Percentiles rank a stretch among this genome's conserved stretches.
These are phyloP conservation scores for Corchorus capsularis DNA, from an alignment of 345 rosid genomes.

Conservation along the genomic window DNA sequence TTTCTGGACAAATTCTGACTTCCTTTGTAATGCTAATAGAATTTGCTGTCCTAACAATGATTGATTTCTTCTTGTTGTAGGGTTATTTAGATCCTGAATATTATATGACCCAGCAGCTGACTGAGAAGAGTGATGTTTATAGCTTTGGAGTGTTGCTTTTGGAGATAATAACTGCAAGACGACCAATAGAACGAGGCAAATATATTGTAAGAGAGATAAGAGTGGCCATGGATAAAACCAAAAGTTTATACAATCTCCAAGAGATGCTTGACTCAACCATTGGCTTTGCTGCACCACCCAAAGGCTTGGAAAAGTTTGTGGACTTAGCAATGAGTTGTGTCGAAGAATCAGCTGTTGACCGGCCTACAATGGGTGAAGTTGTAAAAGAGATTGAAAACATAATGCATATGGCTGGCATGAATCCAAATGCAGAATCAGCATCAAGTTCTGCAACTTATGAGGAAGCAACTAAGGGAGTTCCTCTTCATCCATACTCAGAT, in stretches of 20 bases:
- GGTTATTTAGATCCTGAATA: slow-evolving; percentile 95
- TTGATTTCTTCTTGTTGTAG: slow-evolving; percentile 33
- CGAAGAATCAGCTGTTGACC: slow-evolving; percentile 51
- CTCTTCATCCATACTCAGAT: slow-evolving; percentile 43
- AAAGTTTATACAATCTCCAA: slow-evolving; percentile 58
- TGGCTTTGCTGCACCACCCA: slow-evolving; percentile 42
- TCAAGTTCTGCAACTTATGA: slow-evolving; percentile 54
- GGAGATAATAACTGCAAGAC: slow-evolving; percentile 70
- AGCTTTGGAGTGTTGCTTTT: slow-evolving; percentile 88
- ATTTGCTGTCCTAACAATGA: not conserved
- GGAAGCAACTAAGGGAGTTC: slow-evolving; percentile 35
- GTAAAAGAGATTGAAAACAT: slow-evolving; percentile 75
- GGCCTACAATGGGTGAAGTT: slow-evolving; percentile 81
- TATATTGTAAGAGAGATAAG: slow-evolving; percentile 84
- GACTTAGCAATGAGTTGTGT: slow-evolving; percentile 69
- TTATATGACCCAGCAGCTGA: slow-evolving; percentile 87
- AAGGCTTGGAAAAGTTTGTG: slow-evolving; percentile 62
- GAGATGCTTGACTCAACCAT: slow-evolving; percentile 67
- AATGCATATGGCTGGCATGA: slow-evolving; percentile 61
- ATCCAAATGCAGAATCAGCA: slow-evolving; percentile 57
- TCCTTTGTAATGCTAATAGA: not conserved
- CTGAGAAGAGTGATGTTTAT: slow-evolving; percentile 93
- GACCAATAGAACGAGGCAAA: slow-evolving; percentile 76
- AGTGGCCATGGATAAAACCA: slow-evolving; percentile 54
- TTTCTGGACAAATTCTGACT: too few species aligned